phyloP scores from a whole-genome alignment of 192 early-diverging fungal species.

The Glomus cerebriforme region DNA sequence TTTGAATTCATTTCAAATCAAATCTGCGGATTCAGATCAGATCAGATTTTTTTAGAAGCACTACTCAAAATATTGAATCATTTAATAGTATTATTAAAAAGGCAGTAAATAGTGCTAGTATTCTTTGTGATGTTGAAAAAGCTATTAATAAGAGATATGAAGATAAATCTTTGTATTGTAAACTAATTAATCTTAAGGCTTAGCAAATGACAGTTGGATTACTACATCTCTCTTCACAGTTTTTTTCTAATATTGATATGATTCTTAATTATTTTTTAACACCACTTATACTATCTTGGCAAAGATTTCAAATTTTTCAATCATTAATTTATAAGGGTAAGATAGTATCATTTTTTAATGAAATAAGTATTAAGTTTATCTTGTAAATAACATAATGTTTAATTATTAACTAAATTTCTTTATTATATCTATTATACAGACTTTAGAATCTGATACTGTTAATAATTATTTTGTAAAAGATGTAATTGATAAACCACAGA shows the following conservation, averaged over 20 bases:
- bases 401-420: too few relatives aligned
- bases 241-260: neutral
- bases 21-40: too few relatives aligned
- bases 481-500: too few relatives aligned
- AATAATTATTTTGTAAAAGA: too few relatives aligned
- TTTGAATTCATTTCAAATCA: too few relatives aligned
- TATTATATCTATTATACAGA: too few relatives aligned
- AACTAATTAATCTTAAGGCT: neutral
- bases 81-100: neutral
- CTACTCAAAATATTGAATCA: neutral
- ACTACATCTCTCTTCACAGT: neutral
- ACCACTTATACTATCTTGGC: neutral
- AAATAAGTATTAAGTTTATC: neutral
- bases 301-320: neutral
- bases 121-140: neutral
- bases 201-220: neutral
- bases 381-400: too few relatives aligned
- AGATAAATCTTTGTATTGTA: neutral
- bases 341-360: neutral
- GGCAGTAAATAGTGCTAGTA: neutral
- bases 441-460: too few relatives aligned
- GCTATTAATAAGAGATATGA: neutral
- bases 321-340: neutral
- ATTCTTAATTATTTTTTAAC: neutral
- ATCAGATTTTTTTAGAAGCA: too few relatives aligned